These are phyloP conservation scores for Lodderomyces pseudojiufengensis DNA, from an alignment of 1,139 yeast genomes.

Conservation along the genomic window DNA sequence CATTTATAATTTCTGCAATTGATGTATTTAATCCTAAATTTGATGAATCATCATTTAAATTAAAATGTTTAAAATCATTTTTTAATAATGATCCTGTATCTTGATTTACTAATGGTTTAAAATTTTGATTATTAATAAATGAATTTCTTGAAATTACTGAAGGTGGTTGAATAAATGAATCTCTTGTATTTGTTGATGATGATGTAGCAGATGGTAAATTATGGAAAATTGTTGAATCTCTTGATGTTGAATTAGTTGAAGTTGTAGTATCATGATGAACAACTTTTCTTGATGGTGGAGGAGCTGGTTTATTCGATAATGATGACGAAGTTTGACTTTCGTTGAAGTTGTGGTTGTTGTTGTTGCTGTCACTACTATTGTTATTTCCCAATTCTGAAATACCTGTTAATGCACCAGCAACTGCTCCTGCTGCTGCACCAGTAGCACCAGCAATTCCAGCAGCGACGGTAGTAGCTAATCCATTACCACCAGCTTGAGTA, in stretches of 20 bases:
- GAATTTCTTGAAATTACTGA: constrained; percentile 26
- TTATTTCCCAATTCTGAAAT: too few species aligned
- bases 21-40: constrained; percentile 61
- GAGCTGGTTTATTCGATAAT: constrained; percentile 46
- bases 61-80: constrained; percentile 45
- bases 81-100: constrained; percentile 35
- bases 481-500: constrained; percentile 1
- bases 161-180: constrained; percentile 6
- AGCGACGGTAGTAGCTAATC: background rate
- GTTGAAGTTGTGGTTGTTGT: too few species aligned
- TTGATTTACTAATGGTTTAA: constrained; percentile 19
- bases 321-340: constrained; percentile 7
- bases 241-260: background rate
- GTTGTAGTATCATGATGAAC: constrained; percentile 19
- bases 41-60: constrained; percentile 25
- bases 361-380: too few species aligned
- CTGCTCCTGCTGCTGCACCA: background rate
- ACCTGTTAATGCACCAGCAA: background rate
- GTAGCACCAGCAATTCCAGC: background rate
- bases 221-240: constrained; percentile 41
- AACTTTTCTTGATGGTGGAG: constrained; percentile 75
- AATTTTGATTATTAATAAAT: constrained; percentile 18
- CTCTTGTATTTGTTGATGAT: constrained; percentile 26
- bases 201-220: constrained; percentile 41
- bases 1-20: constrained; percentile 78